Evolutionary conservation across 1,284 basidiomycete species (phyloP).

Genomic region (Peniophora sp.): DNA sequence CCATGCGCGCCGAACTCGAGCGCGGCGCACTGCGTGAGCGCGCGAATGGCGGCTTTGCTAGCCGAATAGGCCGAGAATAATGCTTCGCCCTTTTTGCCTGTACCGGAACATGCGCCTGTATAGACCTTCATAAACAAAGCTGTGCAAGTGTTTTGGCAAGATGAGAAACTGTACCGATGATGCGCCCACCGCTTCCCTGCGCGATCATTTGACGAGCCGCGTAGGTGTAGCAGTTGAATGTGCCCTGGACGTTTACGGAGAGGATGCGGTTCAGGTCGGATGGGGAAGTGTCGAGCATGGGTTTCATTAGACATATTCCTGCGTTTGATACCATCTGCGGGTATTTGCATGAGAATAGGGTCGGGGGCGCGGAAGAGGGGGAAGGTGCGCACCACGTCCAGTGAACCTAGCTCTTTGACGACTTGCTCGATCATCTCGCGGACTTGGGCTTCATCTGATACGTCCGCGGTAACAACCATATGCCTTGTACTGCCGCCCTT

Average conservation of each 20-base stretch:
- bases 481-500: background rate
- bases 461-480: background rate
- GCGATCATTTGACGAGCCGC: slow-evolving; percentile 21
- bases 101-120: slow-evolving; percentile 5
- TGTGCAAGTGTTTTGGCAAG: background rate
- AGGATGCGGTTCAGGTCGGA: slow-evolving; percentile 9
- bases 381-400: slow-evolving; percentile 5
- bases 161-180: slow-evolving; percentile 15
- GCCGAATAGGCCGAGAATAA: slow-evolving; percentile 9
- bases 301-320: background rate
- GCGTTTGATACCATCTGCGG: background rate
- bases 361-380: background rate
- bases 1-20: slow-evolving; percentile 23
- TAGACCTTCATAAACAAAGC: background rate
- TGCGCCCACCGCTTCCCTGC: slow-evolving; percentile 20
- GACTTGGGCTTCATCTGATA: background rate
- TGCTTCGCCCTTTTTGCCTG: slow-evolving; percentile 9
- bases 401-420: background rate
- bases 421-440: background rate
- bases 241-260: slow-evolving; percentile 11
- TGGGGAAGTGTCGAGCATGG: slow-evolving; percentile 3
- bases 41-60: background rate
- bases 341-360: background rate
- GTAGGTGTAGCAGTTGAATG: slow-evolving; percentile 20
- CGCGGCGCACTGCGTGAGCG: slow-evolving; percentile 24